Percentiles rank a stretch among this genome's conserved stretches.
Conservation (phyloP, 2,329 filamentous ascomycete genomes). For the Colletotrichum tanaceti region DNA sequence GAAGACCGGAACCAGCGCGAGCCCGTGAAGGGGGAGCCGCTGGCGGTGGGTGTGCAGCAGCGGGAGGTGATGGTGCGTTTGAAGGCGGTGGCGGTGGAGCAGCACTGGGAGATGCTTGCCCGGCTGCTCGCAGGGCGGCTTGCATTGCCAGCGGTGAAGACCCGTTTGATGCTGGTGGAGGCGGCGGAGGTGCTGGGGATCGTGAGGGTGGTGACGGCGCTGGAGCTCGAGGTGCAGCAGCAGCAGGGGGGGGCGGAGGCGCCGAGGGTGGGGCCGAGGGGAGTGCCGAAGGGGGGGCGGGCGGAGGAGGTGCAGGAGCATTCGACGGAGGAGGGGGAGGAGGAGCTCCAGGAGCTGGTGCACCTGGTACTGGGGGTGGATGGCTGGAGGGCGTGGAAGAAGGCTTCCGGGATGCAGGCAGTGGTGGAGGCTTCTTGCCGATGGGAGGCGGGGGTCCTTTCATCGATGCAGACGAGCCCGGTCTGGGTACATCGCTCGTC, state of each 20-base stretch:
- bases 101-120: slow-evolving; percentile 53
- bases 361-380: slow-evolving; percentile 51
- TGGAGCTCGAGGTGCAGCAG: slow-evolving; percentile 51
- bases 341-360: slow-evolving; percentile 47
- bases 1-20: slow-evolving; percentile 60
- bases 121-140: slow-evolving; percentile 58
- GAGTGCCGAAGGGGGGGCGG: slow-evolving; percentile 52
- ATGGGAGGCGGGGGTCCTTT: slow-evolving; percentile 81
- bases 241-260: slow-evolving; percentile 56
- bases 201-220: slow-evolving; percentile 53
- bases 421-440: slow-evolving; percentile 78
- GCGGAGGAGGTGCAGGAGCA: slow-evolving; percentile 55
- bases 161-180: slow-evolving; percentile 49
- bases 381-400: slow-evolving; percentile 53
- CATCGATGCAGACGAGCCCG: slow-evolving; percentile 69
- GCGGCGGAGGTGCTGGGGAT: slow-evolving; percentile 50
- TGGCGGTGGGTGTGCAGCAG: slow-evolving; percentile 49
- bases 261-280: slow-evolving; percentile 55
- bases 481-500: slow-evolving; percentile 62
- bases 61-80: slow-evolving; percentile 56
- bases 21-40: slow-evolving; percentile 52
- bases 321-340: slow-evolving; percentile 50
- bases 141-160: slow-evolving; percentile 56
- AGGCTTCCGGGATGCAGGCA: slow-evolving; percentile 70
- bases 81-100: slow-evolving; percentile 53